phyloP scores from a whole-genome alignment of 805 yeast species.

The Schizosaccharomyces cryophilus region DNA sequence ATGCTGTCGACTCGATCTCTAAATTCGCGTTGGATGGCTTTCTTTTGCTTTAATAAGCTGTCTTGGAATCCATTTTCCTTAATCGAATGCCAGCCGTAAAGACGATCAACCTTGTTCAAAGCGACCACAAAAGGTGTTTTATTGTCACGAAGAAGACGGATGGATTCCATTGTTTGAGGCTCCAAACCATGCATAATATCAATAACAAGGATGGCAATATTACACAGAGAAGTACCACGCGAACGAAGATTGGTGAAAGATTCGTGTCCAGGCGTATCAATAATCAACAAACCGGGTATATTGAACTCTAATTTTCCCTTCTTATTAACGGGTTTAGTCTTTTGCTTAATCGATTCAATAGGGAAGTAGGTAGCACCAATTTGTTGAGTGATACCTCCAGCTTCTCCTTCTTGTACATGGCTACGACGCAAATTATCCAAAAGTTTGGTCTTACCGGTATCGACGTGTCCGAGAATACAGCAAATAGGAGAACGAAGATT shows the following conservation, averaged over 20 bases:
- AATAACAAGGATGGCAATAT: constrained; percentile 92
- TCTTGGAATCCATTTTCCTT: constrained; percentile 94
- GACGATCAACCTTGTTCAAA: constrained; percentile 87
- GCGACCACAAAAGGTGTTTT: constrained; percentile 97
- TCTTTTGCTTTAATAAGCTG: constrained; percentile 57
- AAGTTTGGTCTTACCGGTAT: constrained; percentile 95
- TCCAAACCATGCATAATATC: constrained; percentile 98
- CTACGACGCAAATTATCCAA: constrained; percentile 95
- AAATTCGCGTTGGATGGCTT: constrained; percentile 78
- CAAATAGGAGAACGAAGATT: constrained; percentile 95
- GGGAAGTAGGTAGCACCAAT: constrained; percentile 99
- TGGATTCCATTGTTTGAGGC: constrained; percentile 90
- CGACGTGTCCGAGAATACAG: constrained; percentile 97
- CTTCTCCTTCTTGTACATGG: constrained; percentile 98
- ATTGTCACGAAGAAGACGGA: constrained; percentile 74
- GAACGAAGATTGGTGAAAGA: constrained; percentile 91
- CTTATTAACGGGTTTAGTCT: constrained; percentile 74
- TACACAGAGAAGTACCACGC: constrained; percentile 97
- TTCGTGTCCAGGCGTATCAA: constrained; percentile 99
- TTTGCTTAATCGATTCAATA: constrained; percentile 70
- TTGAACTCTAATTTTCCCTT: constrained; percentile 61
- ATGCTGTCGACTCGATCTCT: constrained; percentile 65
- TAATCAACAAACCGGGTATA: constrained; percentile 88
- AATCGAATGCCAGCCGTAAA: constrained; percentile 74
- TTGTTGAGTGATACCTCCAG: constrained; percentile 99